Evolutionary conservation across 768 basidiomycete genomes (phyloP), one percentile per base, ranked within the genome.

Genomic region (Bullera alba): DNA sequence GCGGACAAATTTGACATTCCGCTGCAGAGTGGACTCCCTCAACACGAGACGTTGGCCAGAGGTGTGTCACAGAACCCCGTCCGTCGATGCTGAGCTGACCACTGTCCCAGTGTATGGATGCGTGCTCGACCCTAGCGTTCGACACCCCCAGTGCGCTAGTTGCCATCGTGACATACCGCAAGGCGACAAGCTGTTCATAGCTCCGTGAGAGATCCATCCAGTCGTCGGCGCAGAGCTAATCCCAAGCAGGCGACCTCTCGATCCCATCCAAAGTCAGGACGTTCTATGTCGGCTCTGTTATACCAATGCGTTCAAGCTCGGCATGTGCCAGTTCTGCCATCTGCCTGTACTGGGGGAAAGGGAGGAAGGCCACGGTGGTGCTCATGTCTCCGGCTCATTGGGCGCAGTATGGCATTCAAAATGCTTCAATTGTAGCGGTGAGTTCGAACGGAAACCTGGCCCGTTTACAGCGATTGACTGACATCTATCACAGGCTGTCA

Each of bases 351-450:
- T 56, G 3, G 54, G 54, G 4, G 54, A 51, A 4, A n/a, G 28
- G 16, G 44, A 51, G 27, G 54, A 51, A 35, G 42, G 50, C 16
- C 22, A 26, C 26, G n/a, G 25, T 4, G 54, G 54, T 22, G 22
- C 10, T 2, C 50, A 51, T 23, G 27, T 56, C 37, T 47, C 29
- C 21, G 50, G 47, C 3, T 2, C 17, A 4, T 2, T 19, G 1
- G 49, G 29, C 5, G 15, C 10, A 15, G 41, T 51, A 7, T 56
- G 54, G 54, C 54, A 56, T 28, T 26, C 29, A 4, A 46, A 26
- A 19, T 56, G 54, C 27, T 56, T 51, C 28, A 23, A n/a, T 23
- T 56, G 54, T 28, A 26, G 7, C 3, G 15, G 54, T 51, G 45
- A 35, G 53, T 37, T 35, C 10, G n/a, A n/a, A n/a, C 19, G 37